A percentile compares a stretch with the other conserved stretches of the same genome.
phyloP scores from a whole-genome alignment of 2,329 filamentous ascomycete species.

The Herpotrichia juniperi region DNA sequence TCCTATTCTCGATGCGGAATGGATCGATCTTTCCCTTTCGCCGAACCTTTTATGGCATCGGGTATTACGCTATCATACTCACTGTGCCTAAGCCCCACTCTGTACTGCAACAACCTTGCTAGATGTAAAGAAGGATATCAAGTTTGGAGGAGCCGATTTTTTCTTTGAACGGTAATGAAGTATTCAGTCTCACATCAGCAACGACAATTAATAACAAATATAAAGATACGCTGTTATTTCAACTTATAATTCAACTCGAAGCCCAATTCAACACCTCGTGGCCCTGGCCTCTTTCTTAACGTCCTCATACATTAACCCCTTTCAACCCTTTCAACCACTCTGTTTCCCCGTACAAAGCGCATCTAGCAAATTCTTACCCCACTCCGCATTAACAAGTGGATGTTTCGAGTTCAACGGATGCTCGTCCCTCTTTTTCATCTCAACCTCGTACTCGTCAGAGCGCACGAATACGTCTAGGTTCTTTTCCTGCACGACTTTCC shows the following conservation, averaged over 20 bases:
- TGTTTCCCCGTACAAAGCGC: conserved; percentile 20
- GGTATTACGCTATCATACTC: too few species aligned
- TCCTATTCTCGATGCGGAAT: too few species aligned
- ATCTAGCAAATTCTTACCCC: conserved; percentile 32
- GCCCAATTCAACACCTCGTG: conserved; percentile 27
- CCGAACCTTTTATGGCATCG: too few species aligned
- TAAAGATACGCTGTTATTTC: conserved; percentile 10
- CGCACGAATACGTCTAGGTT: conserved; percentile 33
- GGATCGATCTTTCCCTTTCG: too few species aligned
- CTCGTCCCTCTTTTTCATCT: conserved; percentile 38
- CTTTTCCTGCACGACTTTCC: conserved; percentile 25
- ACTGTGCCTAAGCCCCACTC: too few species aligned
- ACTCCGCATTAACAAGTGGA: conserved; percentile 35
- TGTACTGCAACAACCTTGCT: too few species aligned
- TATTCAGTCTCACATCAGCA: too few species aligned
- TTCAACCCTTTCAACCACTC: conserved; percentile 22
- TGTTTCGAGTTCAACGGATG: conserved; percentile 37
- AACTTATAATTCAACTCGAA: conserved; percentile 9
- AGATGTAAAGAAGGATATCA: too few species aligned
- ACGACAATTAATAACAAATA: too few species aligned
- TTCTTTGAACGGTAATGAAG: too few species aligned
- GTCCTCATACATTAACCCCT: conserved; percentile 23
- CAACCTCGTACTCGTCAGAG: conserved; percentile 39
- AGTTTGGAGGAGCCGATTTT: too few species aligned
- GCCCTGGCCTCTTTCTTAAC: conserved; percentile 25